A percentile compares a stretch with the other conserved stretches of the same genome.
Conservation (phyloP, 352 stramenopile species). For the Globisporangium paddicum region DNA sequence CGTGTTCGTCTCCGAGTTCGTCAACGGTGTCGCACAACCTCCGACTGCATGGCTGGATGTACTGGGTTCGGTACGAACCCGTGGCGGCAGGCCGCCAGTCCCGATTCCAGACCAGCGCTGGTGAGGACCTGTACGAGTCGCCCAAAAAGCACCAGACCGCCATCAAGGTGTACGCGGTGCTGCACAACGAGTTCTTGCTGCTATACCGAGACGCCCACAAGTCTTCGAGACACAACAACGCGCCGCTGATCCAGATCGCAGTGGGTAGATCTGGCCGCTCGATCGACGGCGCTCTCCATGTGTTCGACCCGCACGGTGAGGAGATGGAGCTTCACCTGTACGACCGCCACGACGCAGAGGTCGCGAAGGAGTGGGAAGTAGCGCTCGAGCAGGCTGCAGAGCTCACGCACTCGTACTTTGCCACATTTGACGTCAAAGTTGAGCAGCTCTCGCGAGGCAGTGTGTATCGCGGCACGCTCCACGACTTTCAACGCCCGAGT, state of each 20-base stretch:
- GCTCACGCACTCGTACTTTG: conserved; percentile 57
- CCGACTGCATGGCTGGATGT: conserved; percentile 36
- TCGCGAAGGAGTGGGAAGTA: conserved; percentile 29
- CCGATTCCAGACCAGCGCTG: background rate
- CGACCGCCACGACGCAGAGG: conserved; percentile 30
- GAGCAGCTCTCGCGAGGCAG: conserved; percentile 54
- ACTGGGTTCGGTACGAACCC: conserved; percentile 25
- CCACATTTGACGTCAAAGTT: conserved; percentile 56
- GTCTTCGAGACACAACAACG: conserved; percentile 10
- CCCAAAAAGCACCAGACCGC: conserved; percentile 19
- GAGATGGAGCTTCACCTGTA: conserved; percentile 42
- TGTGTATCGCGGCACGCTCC: conserved; percentile 56
- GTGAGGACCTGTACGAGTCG: background rate
- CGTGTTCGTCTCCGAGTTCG: background rate
- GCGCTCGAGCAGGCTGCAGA: conserved; percentile 53
- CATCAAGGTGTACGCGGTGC: conserved; percentile 37
- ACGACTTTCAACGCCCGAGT: conserved; percentile 34
- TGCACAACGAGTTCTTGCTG: conserved; percentile 40
- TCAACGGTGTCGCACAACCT: conserved; percentile 16
- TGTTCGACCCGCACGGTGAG: conserved; percentile 30
- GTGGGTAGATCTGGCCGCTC: conserved; percentile 18
- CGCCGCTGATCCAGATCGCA: conserved; percentile 38
- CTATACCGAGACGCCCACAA: conserved; percentile 30
- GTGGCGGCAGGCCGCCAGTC: background rate
- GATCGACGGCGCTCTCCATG: conserved; percentile 24